phyloP scores from a whole-genome alignment of 257 asterid species.

The Salvia hispanica region DNA sequence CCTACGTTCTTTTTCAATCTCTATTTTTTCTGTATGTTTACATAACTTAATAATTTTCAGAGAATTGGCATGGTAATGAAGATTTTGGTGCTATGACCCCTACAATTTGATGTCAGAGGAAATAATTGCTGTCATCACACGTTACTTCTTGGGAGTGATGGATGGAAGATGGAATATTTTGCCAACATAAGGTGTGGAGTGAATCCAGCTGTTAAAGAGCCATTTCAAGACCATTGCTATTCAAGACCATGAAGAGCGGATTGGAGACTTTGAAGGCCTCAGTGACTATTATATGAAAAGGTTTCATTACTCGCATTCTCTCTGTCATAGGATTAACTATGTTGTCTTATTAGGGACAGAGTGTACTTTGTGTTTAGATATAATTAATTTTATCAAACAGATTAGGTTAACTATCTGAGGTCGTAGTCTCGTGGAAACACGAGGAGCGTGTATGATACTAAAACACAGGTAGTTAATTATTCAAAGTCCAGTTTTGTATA shows the following conservation, averaged over 20 bases:
- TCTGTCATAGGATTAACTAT: not conserved
- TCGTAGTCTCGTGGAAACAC: not conserved
- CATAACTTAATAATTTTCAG: constrained; percentile 17
- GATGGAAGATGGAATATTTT: constrained; percentile 7
- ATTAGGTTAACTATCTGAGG: not conserved
- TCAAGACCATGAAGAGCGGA: constrained; percentile 10
- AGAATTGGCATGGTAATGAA: constrained; percentile 16
- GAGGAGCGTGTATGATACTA: not conserved
- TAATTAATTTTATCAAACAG: not conserved
- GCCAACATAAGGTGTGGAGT: not conserved
- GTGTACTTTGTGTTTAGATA: not conserved
- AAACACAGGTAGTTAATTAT: constrained; percentile 1
- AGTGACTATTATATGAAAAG: constrained; percentile 10
- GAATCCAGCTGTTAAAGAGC: constrained; percentile 12
- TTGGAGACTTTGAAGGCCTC: not conserved
- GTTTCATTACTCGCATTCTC: constrained; percentile 18
- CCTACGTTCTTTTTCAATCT: constrained; percentile 1
- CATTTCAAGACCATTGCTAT: not conserved
- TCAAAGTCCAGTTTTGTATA: not conserved
- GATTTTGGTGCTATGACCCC: constrained; percentile 16
- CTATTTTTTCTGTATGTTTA: not conserved
- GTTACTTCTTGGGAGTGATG: constrained; percentile 15
- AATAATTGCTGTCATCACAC: not conserved
- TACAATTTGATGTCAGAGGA: constrained; percentile 8
- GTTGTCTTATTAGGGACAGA: constrained; percentile 1